Conservation (phyloP, 2,329 filamentous ascomycete species). For the Epichloe festucae region DNA sequence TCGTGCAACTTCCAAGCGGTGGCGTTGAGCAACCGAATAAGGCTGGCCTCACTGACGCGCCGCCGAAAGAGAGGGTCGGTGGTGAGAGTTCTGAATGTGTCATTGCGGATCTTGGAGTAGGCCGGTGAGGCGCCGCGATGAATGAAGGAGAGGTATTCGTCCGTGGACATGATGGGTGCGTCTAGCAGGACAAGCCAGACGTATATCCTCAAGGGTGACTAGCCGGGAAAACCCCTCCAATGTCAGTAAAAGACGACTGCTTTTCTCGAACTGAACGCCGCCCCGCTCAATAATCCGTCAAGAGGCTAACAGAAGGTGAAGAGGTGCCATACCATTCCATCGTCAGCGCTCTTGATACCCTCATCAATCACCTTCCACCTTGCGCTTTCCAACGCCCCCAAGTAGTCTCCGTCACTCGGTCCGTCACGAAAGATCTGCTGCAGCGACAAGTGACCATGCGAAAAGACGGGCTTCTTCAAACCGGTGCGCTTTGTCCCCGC, state of each 20-base stretch:
- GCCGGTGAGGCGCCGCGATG: constrained; percentile 88
- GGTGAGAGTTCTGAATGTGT: constrained; percentile 91
- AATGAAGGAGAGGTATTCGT: constrained; percentile 79
- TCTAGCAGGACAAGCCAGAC: constrained; percentile 92
- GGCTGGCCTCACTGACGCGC: constrained; percentile 85
- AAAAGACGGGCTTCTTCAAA: constrained; percentile 29
- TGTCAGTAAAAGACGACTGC: background rate
- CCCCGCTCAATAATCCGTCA: background rate
- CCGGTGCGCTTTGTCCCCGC: constrained; percentile 24
- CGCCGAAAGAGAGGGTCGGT: constrained; percentile 95
- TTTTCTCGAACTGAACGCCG: background rate
- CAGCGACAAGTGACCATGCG: constrained; percentile 47
- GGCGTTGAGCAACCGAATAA: constrained; percentile 89
- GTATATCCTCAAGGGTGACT: constrained; percentile 91
- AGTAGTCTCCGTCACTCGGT: constrained; percentile 56
- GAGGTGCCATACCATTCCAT: constrained; percentile 56
- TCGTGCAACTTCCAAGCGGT: constrained; percentile 91
- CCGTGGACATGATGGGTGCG: constrained; percentile 70
- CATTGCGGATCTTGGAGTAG: constrained; percentile 95
- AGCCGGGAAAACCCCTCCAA: background rate
- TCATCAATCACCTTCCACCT: constrained; percentile 63
- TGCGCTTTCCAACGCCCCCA: constrained; percentile 54
- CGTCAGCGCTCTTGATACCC: constrained; percentile 62
- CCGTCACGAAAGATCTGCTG: constrained; percentile 72
- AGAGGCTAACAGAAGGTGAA: background rate